Evolutionary conservation across 83 land plant species (phyloP), one percentile per base, ranked within the genome.

Genomic region (Diphasiastrum complanatum): DNA sequence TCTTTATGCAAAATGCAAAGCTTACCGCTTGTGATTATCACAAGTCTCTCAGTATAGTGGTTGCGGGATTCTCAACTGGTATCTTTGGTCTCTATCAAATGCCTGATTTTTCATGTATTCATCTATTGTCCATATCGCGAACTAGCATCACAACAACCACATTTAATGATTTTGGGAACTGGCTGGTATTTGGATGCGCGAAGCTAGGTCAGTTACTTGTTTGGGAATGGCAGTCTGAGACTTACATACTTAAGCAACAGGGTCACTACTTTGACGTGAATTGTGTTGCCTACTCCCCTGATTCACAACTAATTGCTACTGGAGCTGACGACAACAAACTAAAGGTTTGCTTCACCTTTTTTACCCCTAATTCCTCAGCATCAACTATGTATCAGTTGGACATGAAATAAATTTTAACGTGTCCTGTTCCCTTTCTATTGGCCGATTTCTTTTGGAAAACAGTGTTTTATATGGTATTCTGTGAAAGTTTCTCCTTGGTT

Each of bases 261-360:
- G 98, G 98, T 22, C 98, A 92, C 65, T 88, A 85, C 40, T 92
- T 88, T 76, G 98, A 92, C 75, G 96, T 92, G 29, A 92, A 92
- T 72, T 81, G 82, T 53, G 61, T 92, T 46, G 87, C 91, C 2
- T 92, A 79, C 68, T 92, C 98, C 3, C 91, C 95, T 4, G 98
- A 88, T 60, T 85, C 98, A 1, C 98, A 88, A 69, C 68, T 85
- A 11, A 60, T 92, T 70, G 98, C 98, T 6, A 92, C 88, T 25
- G 98, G 98, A 25, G 91, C 98, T 23, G 96, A 92, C 73, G 98
- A 92, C 68, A 92, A 92, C 70, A 92, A 92, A 70, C 70, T 92
- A 46, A 92, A 92, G 95, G 97, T 87, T 38, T 38, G 59, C 20
- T 50, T 53, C 18, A n/a, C 31, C 38, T 25, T 2, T 22, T 5